Evolutionary conservation across 768 basidiomycete species (phyloP), one percentile per base, ranked within the genome.

Genomic region (Tremella yokohamensis): DNA sequence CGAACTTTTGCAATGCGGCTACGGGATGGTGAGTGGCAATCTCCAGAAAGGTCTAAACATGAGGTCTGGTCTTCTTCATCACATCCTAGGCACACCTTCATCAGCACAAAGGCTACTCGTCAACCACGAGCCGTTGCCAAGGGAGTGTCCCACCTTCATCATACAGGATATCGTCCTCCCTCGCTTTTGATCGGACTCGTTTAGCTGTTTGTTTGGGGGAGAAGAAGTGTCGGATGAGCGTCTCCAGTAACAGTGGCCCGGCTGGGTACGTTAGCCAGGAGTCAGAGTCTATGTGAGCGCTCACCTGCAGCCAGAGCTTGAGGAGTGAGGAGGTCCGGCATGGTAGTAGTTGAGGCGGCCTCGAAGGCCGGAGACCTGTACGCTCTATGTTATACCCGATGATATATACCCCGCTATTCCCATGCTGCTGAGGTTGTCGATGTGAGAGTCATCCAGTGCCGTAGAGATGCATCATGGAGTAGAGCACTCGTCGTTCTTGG

Each of bases 151-250:
- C 81, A 69, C 63, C 86, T 68, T 88, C 84, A 60, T 91, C 87
- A 67, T 89, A 92, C 57, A 92, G 76, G 24, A 92, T 77, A 70
- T 91, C 87, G 9, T 70, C 69, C 52, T 89, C 85, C 66, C 85
- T 81, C 6, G 83, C 82, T 37, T 81, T 79, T 37, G 79, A 78
- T 29, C 76, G 75, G 7, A 66, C 58, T 24, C 58, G 52, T 11
- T 34, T 34, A 11, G 29, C 29, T 11, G 29, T 34, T 34, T 34
- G 29, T 50, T 69, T 72, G 13, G 84, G 82, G 44, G 87, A 85
- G 49, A 92, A 83, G 74, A 90, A 93, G 72, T 92, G 90, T 73
- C 87, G 87, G 69, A 90, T 80, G n/a, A 90, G 80, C 0, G 87
- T 89, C 49, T 73, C 73, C 39, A 76, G 64, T 40, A 76, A 55